Evolutionary conservation across 179 eudicot species (phyloP), one percentile per base, ranked within the genome.

Genomic region (Corrigiola litoralis): DNA sequence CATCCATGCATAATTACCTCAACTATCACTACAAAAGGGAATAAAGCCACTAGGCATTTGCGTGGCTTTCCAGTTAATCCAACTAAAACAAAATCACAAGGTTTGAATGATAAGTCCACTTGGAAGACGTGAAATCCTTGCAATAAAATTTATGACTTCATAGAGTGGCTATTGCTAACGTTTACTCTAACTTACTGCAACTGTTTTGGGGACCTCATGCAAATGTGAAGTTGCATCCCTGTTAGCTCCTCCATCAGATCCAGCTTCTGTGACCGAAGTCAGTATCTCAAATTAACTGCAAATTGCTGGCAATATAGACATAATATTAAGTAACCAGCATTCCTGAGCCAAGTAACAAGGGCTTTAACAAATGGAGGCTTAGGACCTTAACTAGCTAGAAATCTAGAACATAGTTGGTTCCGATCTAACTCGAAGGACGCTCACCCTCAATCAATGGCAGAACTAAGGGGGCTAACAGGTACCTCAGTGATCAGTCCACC

Each of bases 111-210:
- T 47, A 59, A 28, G 37, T 53, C 41, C 31, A 53, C 20, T 29
- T 37, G 8, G 34, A 54, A 63, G 49, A 37, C 56, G 77, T 74
- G 40, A 31, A 48, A 37, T 40, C 6, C 52, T 3, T 24, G 37
- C 12, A 18, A 58, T 65, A 55, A 23, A 12, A 5, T 56, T 34
- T 28, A 6, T 27, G 33, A 54, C 65, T 73, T 67, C 27, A n/a
- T 60, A 73, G 64, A 53, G 13, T 62, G 14, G 69, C 21, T 37
- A 36, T 32, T 53, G 58, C 58, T 73, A 67, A 72, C 77, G 56
- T 67, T 67, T 54, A 55, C 58, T 68, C 72, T 24, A 68, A 62
- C 34, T 20, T 61, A 45, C 37, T n/a, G 2, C 50, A 61, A 37
- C 36, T 29, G 33, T 44, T n/a, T 16, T 8, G 10, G 45, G 58